Conservation (phyloP, 2,329 filamentous ascomycete species). For the Pseudogymnoascus sp. region DNA sequence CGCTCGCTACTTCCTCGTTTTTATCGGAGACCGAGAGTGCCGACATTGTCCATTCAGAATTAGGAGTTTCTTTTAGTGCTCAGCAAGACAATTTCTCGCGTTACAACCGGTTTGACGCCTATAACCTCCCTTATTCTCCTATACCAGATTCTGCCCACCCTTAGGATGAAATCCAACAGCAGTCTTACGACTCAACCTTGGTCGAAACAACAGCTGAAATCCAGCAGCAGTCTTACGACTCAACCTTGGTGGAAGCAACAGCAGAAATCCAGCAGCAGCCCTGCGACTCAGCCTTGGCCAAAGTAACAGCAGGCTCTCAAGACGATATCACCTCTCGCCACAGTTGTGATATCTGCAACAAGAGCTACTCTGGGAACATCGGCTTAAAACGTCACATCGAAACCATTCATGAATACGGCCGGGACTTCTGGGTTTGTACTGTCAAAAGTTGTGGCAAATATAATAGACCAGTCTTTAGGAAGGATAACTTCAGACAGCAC, state of each 20-base stretch:
- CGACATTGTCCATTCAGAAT: slow-evolving; percentile 14
- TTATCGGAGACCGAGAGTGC: slow-evolving; percentile 13
- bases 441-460: slow-evolving; percentile 11
- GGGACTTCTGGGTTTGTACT: slow-evolving; percentile 7
- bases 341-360: slow-evolving; percentile 9
- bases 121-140: slow-evolving; percentile 11
- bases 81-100: slow-evolving; percentile 13
- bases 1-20: slow-evolving; percentile 10
- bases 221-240: slow-evolving; percentile 7
- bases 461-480: slow-evolving; percentile 11
- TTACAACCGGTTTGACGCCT: slow-evolving; percentile 6
- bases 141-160: slow-evolving; percentile 13
- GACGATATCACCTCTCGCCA: slow-evolving; percentile 11
- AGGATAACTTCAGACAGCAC: slow-evolving; percentile 12
- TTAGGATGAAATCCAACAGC: slow-evolving; percentile 12
- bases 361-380: slow-evolving; percentile 10
- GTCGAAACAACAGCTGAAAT: too few species aligned
- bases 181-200: too few species aligned
- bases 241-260: slow-evolving; percentile 11
- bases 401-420: slow-evolving; percentile 13
- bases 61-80: slow-evolving; percentile 9
- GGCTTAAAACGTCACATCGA: slow-evolving; percentile 11
- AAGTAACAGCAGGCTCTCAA: slow-evolving; percentile 11
- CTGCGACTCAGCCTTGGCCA: slow-evolving; percentile 12
- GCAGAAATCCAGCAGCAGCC: slow-evolving; percentile 12